Evolutionary conservation across 805 yeast genomes (phyloP).

Genomic region (Metschnikowia baotianmanensis): DNA sequence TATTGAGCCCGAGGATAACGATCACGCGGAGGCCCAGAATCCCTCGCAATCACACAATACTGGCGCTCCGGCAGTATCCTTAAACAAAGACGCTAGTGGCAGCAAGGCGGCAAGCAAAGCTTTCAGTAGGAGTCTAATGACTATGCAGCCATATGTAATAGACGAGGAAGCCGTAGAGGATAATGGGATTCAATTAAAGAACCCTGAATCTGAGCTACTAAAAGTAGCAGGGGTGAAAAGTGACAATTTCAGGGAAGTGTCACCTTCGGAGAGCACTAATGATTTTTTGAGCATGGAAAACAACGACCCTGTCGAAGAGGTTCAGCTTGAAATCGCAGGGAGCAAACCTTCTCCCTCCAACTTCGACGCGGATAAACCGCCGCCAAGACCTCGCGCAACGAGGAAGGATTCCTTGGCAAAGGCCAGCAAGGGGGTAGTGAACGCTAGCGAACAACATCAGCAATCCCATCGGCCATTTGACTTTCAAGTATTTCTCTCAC

Average conservation of each 20-base stretch:
- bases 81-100: background rate
- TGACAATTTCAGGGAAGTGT: background rate
- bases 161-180: slow-evolving; percentile 1
- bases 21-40: no score
- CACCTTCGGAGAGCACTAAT: background rate
- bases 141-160: slow-evolving; percentile 22
- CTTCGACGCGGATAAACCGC: background rate
- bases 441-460: slow-evolving; percentile 38
- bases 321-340: slow-evolving; percentile 4
- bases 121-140: slow-evolving; percentile 11
- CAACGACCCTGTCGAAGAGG: slow-evolving; percentile 13
- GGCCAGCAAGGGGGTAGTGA: slow-evolving; percentile 16
- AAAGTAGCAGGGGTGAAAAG: background rate
- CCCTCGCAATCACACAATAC: no score
- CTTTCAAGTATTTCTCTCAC: slow-evolving; percentile 74
- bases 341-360: background rate
- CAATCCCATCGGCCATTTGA: slow-evolving; percentile 60
- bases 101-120: background rate
- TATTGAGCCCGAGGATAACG: no score
- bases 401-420: slow-evolving; percentile 15
- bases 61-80: no score
- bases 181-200: background rate
- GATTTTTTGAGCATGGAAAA: slow-evolving; percentile 9
- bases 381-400: slow-evolving; percentile 4
- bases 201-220: no score